Percentiles rank a stretch among this genome's conserved stretches.
Conservation (phyloP, 2,329 filamentous ascomycete genomes). For the Beauveria sp. region DNA sequence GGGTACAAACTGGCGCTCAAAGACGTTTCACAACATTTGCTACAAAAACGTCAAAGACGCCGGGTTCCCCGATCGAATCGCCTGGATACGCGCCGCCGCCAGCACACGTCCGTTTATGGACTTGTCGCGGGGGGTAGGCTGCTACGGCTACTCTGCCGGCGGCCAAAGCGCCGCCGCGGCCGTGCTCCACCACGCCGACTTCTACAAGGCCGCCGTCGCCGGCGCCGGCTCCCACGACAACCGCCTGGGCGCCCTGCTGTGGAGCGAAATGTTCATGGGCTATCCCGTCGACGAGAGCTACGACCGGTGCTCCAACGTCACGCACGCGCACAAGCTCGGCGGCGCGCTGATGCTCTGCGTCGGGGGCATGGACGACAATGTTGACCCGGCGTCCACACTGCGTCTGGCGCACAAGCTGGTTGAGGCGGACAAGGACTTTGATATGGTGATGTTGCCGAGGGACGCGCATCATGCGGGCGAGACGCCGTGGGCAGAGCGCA, state of each 20-base stretch:
- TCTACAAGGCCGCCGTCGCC: conserved; percentile 22
- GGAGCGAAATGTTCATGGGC: conserved; percentile 27
- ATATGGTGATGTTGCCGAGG: conserved; percentile 21
- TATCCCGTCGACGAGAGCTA: conserved; percentile 24
- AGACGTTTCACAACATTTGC: too few relatives aligned
- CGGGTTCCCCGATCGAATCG: too few relatives aligned
- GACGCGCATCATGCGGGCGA: neutral
- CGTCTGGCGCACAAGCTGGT: conserved; percentile 21
- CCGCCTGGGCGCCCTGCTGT: conserved; percentile 24
- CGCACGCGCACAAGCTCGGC: conserved; percentile 21
- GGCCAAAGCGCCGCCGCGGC: conserved; percentile 23
- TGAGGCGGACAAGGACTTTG: conserved; percentile 22
- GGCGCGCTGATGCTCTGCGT: conserved; percentile 22
- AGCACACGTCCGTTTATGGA: too few relatives aligned
- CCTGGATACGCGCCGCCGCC: too few relatives aligned
- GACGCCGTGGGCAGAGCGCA: neutral
- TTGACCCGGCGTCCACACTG: conserved; percentile 23
- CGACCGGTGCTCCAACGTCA: conserved; percentile 20
- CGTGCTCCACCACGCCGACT: conserved; percentile 21
- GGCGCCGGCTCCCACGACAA: conserved; percentile 25
- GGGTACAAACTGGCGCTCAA: too few relatives aligned
- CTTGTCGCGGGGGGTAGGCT: too few relatives aligned
- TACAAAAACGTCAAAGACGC: too few relatives aligned
- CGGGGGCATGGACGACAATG: conserved; percentile 22
- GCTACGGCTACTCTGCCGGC: conserved; percentile 15